Conservation (phyloP, 2,329 filamentous ascomycete species). For the Emergomyces africanus region DNA sequence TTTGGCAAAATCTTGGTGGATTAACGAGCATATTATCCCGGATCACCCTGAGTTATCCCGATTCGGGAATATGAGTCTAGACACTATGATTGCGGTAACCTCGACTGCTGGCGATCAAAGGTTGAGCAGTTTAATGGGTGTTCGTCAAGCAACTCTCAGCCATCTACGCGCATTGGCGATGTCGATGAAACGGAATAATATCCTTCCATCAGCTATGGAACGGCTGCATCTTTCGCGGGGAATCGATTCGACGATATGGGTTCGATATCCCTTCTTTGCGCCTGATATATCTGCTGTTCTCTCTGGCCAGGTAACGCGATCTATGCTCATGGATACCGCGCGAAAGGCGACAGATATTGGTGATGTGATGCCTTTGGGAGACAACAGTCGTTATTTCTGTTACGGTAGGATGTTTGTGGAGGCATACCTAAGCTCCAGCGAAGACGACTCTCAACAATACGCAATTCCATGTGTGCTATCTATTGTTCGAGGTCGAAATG, state of each 20-base stretch:
- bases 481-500: constrained; percentile 55
- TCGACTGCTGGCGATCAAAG: constrained; percentile 33
- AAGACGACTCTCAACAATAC: constrained; percentile 53
- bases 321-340: constrained; percentile 35
- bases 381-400: constrained; percentile 60
- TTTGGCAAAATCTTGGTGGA: constrained; percentile 75
- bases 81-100: constrained; percentile 27
- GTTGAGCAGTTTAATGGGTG: constrained; percentile 35
- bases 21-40: constrained; percentile 38
- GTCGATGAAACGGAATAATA: constrained; percentile 74
- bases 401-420: constrained; percentile 68
- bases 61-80: constrained; percentile 29
- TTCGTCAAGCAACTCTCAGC: constrained; percentile 44
- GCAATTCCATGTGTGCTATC: constrained; percentile 64
- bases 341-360: constrained; percentile 36
- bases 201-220: constrained; percentile 54
- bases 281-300: constrained; percentile 60
- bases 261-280: constrained; percentile 61
- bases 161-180: constrained; percentile 61
- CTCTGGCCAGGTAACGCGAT: constrained; percentile 41
- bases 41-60: constrained; percentile 25
- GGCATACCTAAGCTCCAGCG: constrained; percentile 60
- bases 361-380: constrained; percentile 63
- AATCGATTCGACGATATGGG: constrained; percentile 70
- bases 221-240: constrained; percentile 59